These are phyloP conservation scores for Punctularia strigosozonata DNA, from an alignment of 768 basidiomycete genomes.

Conservation along the genomic window DNA sequence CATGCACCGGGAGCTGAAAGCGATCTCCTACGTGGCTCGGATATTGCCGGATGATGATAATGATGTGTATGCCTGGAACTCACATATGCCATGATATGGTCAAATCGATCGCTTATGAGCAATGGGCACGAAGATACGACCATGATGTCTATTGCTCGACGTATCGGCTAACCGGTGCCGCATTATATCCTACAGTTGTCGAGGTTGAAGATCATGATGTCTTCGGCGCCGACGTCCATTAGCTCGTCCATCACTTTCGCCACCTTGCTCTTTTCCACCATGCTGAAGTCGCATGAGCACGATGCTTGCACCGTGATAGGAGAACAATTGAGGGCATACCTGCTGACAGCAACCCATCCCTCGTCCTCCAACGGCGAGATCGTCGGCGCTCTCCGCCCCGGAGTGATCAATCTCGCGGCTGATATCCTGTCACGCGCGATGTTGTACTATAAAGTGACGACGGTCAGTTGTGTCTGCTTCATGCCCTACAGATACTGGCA, in stretches of 20 bases:
- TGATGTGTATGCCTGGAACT: too few relatives aligned
- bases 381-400: slow-evolving; percentile 84
- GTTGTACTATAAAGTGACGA: too few relatives aligned
- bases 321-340: too few relatives aligned
- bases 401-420: slow-evolving; percentile 62
- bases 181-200: slow-evolving; percentile 84
- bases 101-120: too few relatives aligned
- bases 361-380: slow-evolving; percentile 73
- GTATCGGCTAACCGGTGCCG: neutral
- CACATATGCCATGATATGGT: too few relatives aligned
- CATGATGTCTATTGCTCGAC: neutral
- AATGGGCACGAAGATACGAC: neutral
- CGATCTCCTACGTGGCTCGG: too few relatives aligned
- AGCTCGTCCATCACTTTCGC: slow-evolving; percentile 87
- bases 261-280: slow-evolving; percentile 76
- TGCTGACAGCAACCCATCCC: slow-evolving; percentile 86
- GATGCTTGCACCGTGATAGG: too few relatives aligned
- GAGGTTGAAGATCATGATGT: slow-evolving; percentile 80
- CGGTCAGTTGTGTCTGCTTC: too few relatives aligned
- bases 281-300: too few relatives aligned
- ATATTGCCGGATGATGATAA: too few relatives aligned
- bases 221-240: slow-evolving; percentile 75
- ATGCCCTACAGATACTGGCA: too few relatives aligned
- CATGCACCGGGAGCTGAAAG: too few relatives aligned
- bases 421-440: slow-evolving; percentile 52